phyloP scores from a whole-genome alignment of 352 stramenopile genomes.

The Aphanomyces invadans region DNA sequence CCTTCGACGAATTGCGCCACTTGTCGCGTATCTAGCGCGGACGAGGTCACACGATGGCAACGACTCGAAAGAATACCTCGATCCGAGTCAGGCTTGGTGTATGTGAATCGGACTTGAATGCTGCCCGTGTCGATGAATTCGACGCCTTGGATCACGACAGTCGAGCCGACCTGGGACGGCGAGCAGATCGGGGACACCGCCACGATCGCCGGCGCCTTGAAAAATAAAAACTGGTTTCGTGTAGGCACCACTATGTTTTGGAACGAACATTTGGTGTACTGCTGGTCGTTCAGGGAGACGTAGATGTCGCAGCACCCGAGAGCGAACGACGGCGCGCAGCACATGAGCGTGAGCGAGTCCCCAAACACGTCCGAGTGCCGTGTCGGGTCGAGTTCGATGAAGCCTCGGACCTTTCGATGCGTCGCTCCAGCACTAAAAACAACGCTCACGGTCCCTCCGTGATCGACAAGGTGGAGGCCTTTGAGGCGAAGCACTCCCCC shows the following conservation, averaged over 20 bases:
- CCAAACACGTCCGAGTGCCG: slow-evolving; percentile 24
- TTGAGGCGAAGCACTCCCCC: slow-evolving; percentile 56
- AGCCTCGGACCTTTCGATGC: slow-evolving; percentile 53
- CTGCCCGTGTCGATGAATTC: slow-evolving; percentile 70
- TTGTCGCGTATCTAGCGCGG: background rate
- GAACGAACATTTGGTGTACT: slow-evolving; percentile 67
- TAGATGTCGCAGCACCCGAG: slow-evolving; percentile 46
- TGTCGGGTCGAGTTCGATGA: slow-evolving; percentile 57
- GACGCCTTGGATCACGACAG: slow-evolving; percentile 45
- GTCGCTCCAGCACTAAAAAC: slow-evolving; percentile 47
- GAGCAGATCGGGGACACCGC: slow-evolving; percentile 52
- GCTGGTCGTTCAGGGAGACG: slow-evolving; percentile 63
- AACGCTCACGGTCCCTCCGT: slow-evolving; percentile 48
- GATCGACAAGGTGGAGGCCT: slow-evolving; percentile 53
- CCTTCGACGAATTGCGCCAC: slow-evolving; percentile 4
- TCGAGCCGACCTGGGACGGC: slow-evolving; percentile 40
- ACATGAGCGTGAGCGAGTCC: slow-evolving; percentile 25
- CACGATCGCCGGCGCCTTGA: slow-evolving; percentile 47
- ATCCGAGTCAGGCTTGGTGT: slow-evolving; percentile 27
- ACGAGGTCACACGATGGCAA: too few species aligned
- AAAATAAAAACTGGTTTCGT: slow-evolving; percentile 62
- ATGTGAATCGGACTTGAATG: slow-evolving; percentile 59
- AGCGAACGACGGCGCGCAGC: slow-evolving; percentile 55
- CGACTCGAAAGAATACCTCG: background rate
- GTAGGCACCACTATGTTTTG: slow-evolving; percentile 38